Evolutionary conservation across 2,329 filamentous ascomycete genomes (phyloP), one percentile per base, ranked within the genome.

Genomic region (Talaromyces rugulosus): DNA sequence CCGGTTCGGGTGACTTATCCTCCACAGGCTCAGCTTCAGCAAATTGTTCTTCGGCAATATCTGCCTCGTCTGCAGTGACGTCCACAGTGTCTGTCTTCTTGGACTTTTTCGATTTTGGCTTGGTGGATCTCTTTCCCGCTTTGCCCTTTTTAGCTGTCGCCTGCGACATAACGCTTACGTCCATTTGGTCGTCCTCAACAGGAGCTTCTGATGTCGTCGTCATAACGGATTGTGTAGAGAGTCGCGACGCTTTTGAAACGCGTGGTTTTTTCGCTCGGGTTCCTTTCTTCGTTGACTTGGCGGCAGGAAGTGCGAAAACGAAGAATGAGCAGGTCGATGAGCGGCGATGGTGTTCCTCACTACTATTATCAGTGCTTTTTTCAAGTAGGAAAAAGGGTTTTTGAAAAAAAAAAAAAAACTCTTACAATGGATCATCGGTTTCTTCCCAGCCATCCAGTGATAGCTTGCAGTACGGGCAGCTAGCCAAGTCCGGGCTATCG

Each of bases 361-460:
- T 94, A 58, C 44, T 52, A 51, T 59, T 69, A 67, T 60, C 53
- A 47, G 40, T 30, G n/a, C 23, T 11, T 50, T 31, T 40, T 30
- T 27, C 12, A 31, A 55, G 14, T 28, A 44, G 63, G 57, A 65
- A 63, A 67, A 65, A 57, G 66, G 55, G 50, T 51, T 27, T 4
- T n/a, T n/a, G n/a, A n/a, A n/a, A n/a, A n/a, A n/a, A n/a, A n/a
- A n/a, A 77, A 54, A 18, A 34, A 11, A 18, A 72, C 89, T 77
- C 75, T 27, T 47, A 92, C 87, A 89, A 85, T 64, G 95, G 95
- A 72, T 96, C 91, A 74, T 99, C 95, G 63, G 89, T 88, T 1
- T 89, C 89, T 72, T 98, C 95, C 95, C 96, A 99, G 6, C 92
- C 92, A 74, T 98, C 94, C 11, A 99, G 83, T 11, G 89, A 92